These are phyloP conservation scores for Hypoxylon sp. DNA, from an alignment of 2,329 filamentous ascomycete genomes.

Conservation along the genomic window DNA sequence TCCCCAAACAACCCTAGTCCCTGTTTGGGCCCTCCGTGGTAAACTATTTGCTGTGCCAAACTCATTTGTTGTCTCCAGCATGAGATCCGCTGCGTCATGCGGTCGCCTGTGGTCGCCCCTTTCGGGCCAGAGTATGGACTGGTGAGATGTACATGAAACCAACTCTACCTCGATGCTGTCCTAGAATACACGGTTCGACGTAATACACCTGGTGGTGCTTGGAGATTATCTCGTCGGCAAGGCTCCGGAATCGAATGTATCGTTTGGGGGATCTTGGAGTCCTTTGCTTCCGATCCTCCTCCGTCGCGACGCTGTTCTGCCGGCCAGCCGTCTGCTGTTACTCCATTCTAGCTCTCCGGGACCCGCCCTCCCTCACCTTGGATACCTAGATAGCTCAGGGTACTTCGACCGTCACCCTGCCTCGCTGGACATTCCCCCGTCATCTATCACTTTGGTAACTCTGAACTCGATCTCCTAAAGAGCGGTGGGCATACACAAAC, in stretches of 20 bases:
- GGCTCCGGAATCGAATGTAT: conserved; percentile 49
- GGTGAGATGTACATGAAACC: conserved; percentile 58
- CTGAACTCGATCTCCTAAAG: conserved; percentile 59
- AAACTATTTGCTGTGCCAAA: conserved; percentile 59
- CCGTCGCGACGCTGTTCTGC: conserved; percentile 40
- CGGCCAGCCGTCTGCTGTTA: conserved; percentile 36
- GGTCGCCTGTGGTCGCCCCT: conserved; percentile 57
- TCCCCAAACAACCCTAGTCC: conserved; percentile 57
- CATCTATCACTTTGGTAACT: conserved; percentile 58
- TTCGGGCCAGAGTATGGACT: conserved; percentile 53
- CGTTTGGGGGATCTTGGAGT: conserved; percentile 43
- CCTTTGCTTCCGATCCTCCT: conserved; percentile 43
- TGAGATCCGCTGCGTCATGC: conserved; percentile 56
- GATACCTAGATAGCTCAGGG: conserved; percentile 38
- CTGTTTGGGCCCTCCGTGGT: conserved; percentile 56
- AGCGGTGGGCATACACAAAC: conserved; percentile 65
- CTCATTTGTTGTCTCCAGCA: conserved; percentile 55
- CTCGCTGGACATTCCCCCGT: conserved; percentile 43
- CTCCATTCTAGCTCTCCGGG: conserved; percentile 35
- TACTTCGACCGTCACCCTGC: conserved; percentile 38
- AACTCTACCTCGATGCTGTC: conserved; percentile 54
- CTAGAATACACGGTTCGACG: conserved; percentile 46
- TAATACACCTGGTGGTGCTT: conserved; percentile 47
- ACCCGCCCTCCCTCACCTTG: conserved; percentile 37
- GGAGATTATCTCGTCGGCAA: conserved; percentile 46